Base-by-base conservation (phyloP, 257 asterid species). In the Solanum pennellii region DNA sequence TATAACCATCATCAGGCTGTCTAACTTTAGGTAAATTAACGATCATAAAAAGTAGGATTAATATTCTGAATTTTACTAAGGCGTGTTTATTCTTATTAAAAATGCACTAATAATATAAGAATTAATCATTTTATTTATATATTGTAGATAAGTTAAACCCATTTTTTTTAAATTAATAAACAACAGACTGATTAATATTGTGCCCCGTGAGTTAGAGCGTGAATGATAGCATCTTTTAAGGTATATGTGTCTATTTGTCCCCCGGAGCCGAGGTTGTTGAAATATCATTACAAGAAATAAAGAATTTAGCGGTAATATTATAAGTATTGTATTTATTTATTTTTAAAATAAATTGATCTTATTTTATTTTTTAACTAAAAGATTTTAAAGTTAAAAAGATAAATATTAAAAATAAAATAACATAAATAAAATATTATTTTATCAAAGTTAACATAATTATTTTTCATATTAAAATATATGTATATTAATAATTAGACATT, bases 401-500 rank as follows among this genome's bases (percentile, higher is more conserved):
- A 33, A 33, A 33, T 33, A 1, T 1, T 0, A 33, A 33, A 33
- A 33, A 33, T 5, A 33, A 33, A 33, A 33, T 33, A 33, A 4
- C 1, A 33, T 33, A 33, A 5, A 0, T 4, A 33, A 33, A 33
- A 33, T 33, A 33, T 33, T 33, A 33, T 33, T 33, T 1, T 33
- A 4, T 3, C 1, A 4, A 1, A 33, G 0, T 33, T 33, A 33
- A 33, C 35, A 33, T 33, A 1, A 33, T 4, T 33, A 3, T 33
- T 33, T 33, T 33, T 33, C 35, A 33, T 4, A 33, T 33, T 33
- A 33, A 3, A 3, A 33, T 4, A 56, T 56, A 20, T 20, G 7
- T 0, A 7, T 59, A 20, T 20, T 8, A 8, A 59, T 20, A 59
- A 20, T 59, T 2, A 59, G 0, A 7, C 0, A 3, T 0, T 0